Conservation (phyloP, 1,284 basidiomycete genomes). For the Malassezia equina region DNA sequence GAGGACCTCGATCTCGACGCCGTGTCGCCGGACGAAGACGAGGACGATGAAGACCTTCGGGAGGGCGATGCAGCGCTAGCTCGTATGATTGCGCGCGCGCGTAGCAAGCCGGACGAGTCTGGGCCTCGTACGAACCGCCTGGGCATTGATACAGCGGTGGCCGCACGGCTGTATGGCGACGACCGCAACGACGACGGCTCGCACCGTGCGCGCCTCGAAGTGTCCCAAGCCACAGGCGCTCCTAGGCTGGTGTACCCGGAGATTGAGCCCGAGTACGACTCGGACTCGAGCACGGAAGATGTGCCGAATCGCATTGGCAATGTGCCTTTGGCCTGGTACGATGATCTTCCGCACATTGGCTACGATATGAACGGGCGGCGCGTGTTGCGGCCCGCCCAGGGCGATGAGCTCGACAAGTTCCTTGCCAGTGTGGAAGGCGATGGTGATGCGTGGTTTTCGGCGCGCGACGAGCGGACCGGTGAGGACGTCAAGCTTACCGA, state of each 20-base stretch:
- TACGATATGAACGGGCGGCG: slow-evolving; percentile 92
- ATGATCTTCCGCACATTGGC: slow-evolving; percentile 97
- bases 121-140: slow-evolving; percentile 33
- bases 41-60: slow-evolving; percentile 25
- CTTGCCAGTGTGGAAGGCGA: slow-evolving; percentile 78
- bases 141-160: slow-evolving; percentile 40
- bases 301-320: slow-evolving; percentile 86
- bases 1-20: slow-evolving; percentile 33
- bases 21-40: slow-evolving; percentile 20
- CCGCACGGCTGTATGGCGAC: slow-evolving; percentile 58
- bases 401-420: slow-evolving; percentile 96
- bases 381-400: slow-evolving; percentile 82
- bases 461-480: slow-evolving; percentile 79
- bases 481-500: slow-evolving; percentile 74
- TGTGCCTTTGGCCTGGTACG: slow-evolving; percentile 97
- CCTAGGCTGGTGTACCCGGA: slow-evolving; percentile 78
- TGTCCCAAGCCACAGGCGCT: slow-evolving; percentile 73
- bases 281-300: slow-evolving; percentile 92
- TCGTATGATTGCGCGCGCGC: slow-evolving; percentile 41
- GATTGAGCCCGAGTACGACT: slow-evolving; percentile 91
- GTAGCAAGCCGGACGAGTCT: slow-evolving; percentile 48
- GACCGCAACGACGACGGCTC: slow-evolving; percentile 50
- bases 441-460: slow-evolving; percentile 81
- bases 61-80: slow-evolving; percentile 36
- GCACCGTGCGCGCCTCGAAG: slow-evolving; percentile 49